A percentile compares a stretch with the other conserved stretches of the same genome.
phyloP scores from a whole-genome alignment of 345 rosid genomes.

The Citrus sinensis region DNA sequence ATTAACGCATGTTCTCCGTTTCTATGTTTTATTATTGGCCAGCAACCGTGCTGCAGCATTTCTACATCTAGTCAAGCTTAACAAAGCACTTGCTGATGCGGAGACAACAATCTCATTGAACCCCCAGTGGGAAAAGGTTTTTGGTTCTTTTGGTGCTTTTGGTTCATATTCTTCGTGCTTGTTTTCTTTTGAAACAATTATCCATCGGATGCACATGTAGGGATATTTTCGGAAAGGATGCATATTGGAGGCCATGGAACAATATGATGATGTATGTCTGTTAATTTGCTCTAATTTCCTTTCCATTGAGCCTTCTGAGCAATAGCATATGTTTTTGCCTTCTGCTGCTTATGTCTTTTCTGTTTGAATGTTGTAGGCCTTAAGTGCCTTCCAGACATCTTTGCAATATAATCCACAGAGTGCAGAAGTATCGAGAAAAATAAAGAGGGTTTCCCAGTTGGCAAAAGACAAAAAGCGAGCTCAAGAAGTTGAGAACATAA shows the following conservation, averaged over 20 bases:
- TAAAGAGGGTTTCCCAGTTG: constrained; percentile 67
- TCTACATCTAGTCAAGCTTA: constrained; percentile 81
- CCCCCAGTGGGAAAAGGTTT: constrained; percentile 95
- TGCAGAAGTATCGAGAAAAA: constrained; percentile 81
- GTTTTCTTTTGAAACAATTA: not conserved
- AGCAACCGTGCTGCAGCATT: constrained; percentile 99
- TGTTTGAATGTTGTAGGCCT: constrained; percentile 43
- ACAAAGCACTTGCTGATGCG: constrained; percentile 89
- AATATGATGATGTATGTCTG: constrained; percentile 66
- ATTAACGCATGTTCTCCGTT: not conserved
- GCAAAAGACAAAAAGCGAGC: constrained; percentile 79
- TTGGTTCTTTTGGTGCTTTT: not conserved
- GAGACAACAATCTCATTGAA: constrained; percentile 78
- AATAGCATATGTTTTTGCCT: not conserved
- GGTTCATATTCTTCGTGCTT: not conserved
- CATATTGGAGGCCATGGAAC: constrained; percentile 93
- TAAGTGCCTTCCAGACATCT: constrained; percentile 73
- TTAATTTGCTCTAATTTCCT: constrained; percentile 2
- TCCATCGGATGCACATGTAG: constrained; percentile 34
- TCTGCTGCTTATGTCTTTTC: not conserved
- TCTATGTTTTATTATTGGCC: constrained; percentile 15
- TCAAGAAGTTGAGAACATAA: constrained; percentile 77
- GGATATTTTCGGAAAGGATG: constrained; percentile 97
- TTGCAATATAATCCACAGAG: constrained; percentile 76
- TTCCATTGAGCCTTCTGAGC: not conserved